Percentiles rank a stretch among this genome's conserved stretches.
phyloP scores from a whole-genome alignment of 2,329 filamentous ascomycete species.

The Sporothrix humicola region DNA sequence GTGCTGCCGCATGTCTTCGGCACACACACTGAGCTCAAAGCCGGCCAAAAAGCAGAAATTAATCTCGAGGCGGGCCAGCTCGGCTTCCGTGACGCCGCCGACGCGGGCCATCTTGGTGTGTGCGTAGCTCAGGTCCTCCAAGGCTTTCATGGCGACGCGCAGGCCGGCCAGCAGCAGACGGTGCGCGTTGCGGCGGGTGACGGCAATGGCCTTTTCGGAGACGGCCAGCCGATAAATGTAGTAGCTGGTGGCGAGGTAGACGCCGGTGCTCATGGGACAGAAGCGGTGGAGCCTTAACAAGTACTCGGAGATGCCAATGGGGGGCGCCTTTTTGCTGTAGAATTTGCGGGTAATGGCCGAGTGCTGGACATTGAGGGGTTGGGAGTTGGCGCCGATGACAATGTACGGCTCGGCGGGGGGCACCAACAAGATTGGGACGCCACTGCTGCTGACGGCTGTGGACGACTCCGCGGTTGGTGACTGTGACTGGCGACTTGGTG shows the following conservation, averaged over 20 bases:
- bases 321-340: constrained; percentile 85
- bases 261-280: constrained; percentile 91
- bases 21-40: constrained; percentile 75
- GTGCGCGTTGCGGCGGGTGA: constrained; percentile 85
- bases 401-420: constrained; percentile 58
- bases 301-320: constrained; percentile 83
- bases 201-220: constrained; percentile 75
- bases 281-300: constrained; percentile 84
- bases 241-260: constrained; percentile 85
- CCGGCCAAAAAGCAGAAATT: constrained; percentile 86
- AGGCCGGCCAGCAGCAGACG: constrained; percentile 82
- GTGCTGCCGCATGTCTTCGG: constrained; percentile 65
- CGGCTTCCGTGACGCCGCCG: constrained; percentile 81
- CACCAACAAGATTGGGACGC: constrained; percentile 41
- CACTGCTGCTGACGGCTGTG: constrained; percentile 49
- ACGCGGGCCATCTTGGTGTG: constrained; percentile 85
- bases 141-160: constrained; percentile 87
- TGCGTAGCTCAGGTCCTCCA: constrained; percentile 90
- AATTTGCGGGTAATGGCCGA: constrained; percentile 89
- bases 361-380: constrained; percentile 78
- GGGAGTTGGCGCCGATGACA: constrained; percentile 70
- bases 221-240: constrained; percentile 87
- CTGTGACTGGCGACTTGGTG: constrained; percentile 16
- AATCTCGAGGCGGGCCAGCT: constrained; percentile 85
- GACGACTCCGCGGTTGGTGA: constrained; percentile 25